Evolutionary conservation across 441 rosid genomes (phyloP), one percentile per base, ranked within the genome.

Genomic region (Arabidopsis hybrid): DNA sequence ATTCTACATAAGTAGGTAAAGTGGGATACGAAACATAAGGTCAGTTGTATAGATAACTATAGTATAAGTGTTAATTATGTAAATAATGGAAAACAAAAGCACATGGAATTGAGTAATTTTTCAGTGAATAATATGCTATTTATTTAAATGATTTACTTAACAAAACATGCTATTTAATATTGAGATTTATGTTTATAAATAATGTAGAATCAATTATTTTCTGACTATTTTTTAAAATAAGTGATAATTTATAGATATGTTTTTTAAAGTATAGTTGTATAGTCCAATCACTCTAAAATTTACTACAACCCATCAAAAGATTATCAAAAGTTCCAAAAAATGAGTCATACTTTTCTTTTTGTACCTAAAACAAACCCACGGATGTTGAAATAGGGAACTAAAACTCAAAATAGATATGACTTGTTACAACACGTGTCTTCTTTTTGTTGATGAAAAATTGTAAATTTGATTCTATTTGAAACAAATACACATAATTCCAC

Each of bases 341-440:
- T 50, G 69, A 31, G 6, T 26, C 42, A 16, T 11, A 42, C 0
- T 62, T 29, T 26, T n/a, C 4, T 45, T n/a, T 46, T 43, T 21
- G 26, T n/a, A 43, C 52, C 13, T 9, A 29, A 62, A 45, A 21
- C 40, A 31, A 61, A 61, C 36, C 50, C 36, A 61, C 35, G 0
- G 4, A 40, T 42, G 21, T 32, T 32, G 39, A 56, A 56, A n/a
- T 13, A 31, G 13, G 7, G 13, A 50, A n/a, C 17, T 55, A 17
- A 55, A 55, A 55, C 26, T 21, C 26, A 21, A 21, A 21, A 21
- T 21, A 31, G 29, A 56, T 34, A 32, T 32, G 21, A 32, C 3
- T 32, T 32, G 40, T 7, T 34, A 56, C 26, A 21, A 34, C 42
- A 34, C 40, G 62, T 57, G 62, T 57, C 62, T 35, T 34, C 29